These are phyloP conservation scores for Fraxinus sp. DNA, from an alignment of 305 asterid genomes.

Conservation along the genomic window DNA sequence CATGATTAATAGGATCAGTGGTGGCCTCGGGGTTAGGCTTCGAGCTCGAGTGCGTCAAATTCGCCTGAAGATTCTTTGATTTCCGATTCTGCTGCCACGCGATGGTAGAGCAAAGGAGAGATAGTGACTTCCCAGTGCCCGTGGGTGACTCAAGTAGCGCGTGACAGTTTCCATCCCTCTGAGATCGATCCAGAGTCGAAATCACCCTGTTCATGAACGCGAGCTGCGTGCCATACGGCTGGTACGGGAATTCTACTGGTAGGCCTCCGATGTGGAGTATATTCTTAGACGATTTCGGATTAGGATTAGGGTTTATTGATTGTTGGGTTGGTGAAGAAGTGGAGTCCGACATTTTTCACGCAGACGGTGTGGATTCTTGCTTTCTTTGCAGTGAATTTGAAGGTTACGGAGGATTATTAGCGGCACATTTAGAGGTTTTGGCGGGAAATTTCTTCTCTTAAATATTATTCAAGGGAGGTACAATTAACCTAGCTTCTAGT, in stretches of 20 bases:
- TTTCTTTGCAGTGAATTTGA: neutral
- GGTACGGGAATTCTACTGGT: slow-evolving; percentile 84
- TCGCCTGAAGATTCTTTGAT: slow-evolving; percentile 33
- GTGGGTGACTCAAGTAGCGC: slow-evolving; percentile 97
- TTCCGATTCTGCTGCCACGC: slow-evolving; percentile 87
- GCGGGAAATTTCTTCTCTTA: neutral
- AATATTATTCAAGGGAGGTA: too few species aligned
- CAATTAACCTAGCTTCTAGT: too few species aligned
- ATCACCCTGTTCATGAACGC: slow-evolving; percentile 87
- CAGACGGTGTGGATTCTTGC: neutral
- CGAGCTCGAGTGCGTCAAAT: slow-evolving; percentile 42
- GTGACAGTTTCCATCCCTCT: slow-evolving; percentile 67
- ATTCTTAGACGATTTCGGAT: slow-evolving; percentile 30
- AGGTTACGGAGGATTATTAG: neutral
- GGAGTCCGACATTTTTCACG: slow-evolving; percentile 25
- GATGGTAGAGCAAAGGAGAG: slow-evolving; percentile 79
- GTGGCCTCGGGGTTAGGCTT: slow-evolving; percentile 68
- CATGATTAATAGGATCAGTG: slow-evolving; percentile 69
- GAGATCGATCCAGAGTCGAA: slow-evolving; percentile 71
- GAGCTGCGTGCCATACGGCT: slow-evolving; percentile 86
- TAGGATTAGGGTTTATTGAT: slow-evolving; percentile 30
- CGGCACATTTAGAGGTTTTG: neutral
- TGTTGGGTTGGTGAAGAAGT: slow-evolving; percentile 15
- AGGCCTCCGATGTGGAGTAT: slow-evolving; percentile 69
- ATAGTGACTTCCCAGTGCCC: slow-evolving; percentile 87